phyloP scores from a whole-genome alignment of 306 rosid species.

The cucumber (Cucumis sativus) region Cucumber_9930_V3 NC_026659.2:11356001-11356500 shows the following conservation, averaged over 20 bases:
- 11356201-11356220: constrained; percentile 98
- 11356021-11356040: constrained; percentile 99
- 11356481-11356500: constrained; percentile 98
- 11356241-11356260: constrained; percentile 78
- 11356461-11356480: constrained; percentile 81
- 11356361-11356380: constrained; percentile 87
- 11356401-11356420: constrained; percentile 91
- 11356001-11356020: constrained; percentile 84
- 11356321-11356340: constrained; percentile 95
- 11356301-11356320: constrained; percentile 93
- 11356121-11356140: constrained; percentile 83
- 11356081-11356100: constrained; percentile 96
- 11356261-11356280: constrained; percentile 97
- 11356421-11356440: constrained; percentile 93
- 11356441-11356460: constrained; percentile 84
- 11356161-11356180: constrained; percentile 83
- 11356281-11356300: constrained; percentile 95
- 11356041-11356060: constrained; percentile 85
- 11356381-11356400: constrained; percentile 85
- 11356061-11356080: constrained; percentile 81
- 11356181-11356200: constrained; percentile 95
- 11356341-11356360: constrained; percentile 95
- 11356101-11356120: constrained; percentile 90
- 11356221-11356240: constrained; percentile 72
- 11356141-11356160: constrained; percentile 90